Percentiles rank a stretch among this genome's conserved stretches.
phyloP scores from a whole-genome alignment of 768 basidiomycete species.

The Boletus barrowsii region DNA sequence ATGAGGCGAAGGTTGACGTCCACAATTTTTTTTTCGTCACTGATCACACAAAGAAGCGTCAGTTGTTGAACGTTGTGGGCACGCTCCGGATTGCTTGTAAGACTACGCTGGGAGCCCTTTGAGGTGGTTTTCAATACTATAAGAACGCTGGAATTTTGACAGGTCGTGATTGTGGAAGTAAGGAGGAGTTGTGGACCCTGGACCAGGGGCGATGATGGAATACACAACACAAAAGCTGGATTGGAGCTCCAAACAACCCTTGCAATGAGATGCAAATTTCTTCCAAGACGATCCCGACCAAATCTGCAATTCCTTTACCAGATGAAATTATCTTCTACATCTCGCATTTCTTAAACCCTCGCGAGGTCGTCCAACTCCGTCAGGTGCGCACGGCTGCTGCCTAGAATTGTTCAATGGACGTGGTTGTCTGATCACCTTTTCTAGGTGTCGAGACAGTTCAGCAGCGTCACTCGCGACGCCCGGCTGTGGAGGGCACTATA shows the following conservation, averaged over 20 bases:
- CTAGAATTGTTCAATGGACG: not conserved
- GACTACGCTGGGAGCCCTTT: too few relatives aligned
- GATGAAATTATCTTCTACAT: constrained; percentile 19
- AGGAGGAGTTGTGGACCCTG: not conserved
- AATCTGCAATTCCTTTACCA: constrained; percentile 5
- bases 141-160: too few relatives aligned
- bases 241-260: not conserved
- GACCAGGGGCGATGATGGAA: not conserved
- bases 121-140: too few relatives aligned
- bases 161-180: not conserved
- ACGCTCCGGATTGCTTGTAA: too few relatives aligned
- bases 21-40: too few relatives aligned
- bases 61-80: too few relatives aligned
- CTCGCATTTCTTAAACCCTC: constrained; percentile 12
- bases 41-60: too few relatives aligned
- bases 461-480: constrained; percentile 13
- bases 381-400: constrained; percentile 7
- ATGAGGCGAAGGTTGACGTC: too few relatives aligned
- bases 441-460: constrained; percentile 20
- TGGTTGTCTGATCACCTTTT: not conserved
- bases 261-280: constrained; percentile 10
- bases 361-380: constrained; percentile 16
- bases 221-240: not conserved
- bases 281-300: not conserved
- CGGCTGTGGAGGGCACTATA: constrained; percentile 20